phyloP scores from a whole-genome alignment of 2,329 filamentous ascomycete genomes.

The Clarireedia paspali region DNA sequence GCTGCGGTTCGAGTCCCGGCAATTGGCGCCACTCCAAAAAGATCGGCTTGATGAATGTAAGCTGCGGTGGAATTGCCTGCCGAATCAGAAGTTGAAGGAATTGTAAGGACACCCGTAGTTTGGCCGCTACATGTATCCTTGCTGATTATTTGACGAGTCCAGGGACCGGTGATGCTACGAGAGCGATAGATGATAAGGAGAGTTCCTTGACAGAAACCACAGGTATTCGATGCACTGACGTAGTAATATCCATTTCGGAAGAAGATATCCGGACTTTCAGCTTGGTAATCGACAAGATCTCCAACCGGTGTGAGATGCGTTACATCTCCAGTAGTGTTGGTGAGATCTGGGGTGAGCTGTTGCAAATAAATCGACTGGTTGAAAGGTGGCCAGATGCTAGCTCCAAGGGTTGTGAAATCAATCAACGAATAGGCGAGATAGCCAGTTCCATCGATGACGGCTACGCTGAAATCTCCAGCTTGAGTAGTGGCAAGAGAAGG shows the following conservation, averaged over 20 bases:
- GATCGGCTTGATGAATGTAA: slow-evolving; percentile 21
- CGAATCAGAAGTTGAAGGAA: slow-evolving; percentile 6
- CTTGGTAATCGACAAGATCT: slow-evolving; percentile 19
- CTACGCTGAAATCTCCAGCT: neutral
- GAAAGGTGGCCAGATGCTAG: slow-evolving; percentile 23
- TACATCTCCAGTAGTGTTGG: slow-evolving; percentile 17
- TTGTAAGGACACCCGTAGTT: slow-evolving; percentile 15
- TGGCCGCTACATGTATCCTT: slow-evolving; percentile 21
- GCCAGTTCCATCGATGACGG: slow-evolving; percentile 16
- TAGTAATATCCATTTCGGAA: slow-evolving; percentile 21
- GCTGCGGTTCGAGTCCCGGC: slow-evolving; percentile 7
- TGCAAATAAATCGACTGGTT: slow-evolving; percentile 19
- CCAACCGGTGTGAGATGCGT: neutral
- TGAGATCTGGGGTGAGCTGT: slow-evolving; percentile 15
- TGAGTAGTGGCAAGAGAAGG: neutral
- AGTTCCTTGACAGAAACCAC: slow-evolving; percentile 22
- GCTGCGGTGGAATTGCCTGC: slow-evolving; percentile 1
- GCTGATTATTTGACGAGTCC: slow-evolving; percentile 20
- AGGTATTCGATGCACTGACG: slow-evolving; percentile 21
- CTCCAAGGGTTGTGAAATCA: slow-evolving; percentile 18
- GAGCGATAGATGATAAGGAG: slow-evolving; percentile 19
- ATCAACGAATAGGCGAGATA: slow-evolving; percentile 20
- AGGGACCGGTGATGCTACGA: slow-evolving; percentile 15
- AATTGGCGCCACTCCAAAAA: slow-evolving; percentile 15
- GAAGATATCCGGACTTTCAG: slow-evolving; percentile 22